Evolutionary conservation across 768 basidiomycete species (phyloP), one percentile per base, ranked within the genome.

Genomic region (Leccinum variicolor): DNA sequence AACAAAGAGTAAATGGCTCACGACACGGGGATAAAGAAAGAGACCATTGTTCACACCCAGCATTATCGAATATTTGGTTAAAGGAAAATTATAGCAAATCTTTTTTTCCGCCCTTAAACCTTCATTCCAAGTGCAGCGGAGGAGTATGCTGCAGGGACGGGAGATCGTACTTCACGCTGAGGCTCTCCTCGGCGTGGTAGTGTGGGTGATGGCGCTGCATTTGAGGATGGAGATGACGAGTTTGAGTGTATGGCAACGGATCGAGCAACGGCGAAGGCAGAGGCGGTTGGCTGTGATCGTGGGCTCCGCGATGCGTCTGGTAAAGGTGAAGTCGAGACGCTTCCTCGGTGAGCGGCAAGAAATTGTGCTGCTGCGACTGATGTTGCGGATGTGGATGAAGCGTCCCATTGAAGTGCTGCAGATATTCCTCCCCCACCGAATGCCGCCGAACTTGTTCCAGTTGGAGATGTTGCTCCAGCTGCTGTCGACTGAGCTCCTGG

Each of bases 51-150:
- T 62, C 64, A 47, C 56, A 56, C 33, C 59, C 51, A 41, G 21
- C 43, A 70, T 70, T 70, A 70, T 64, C 66, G 57, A 54, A 49
- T 3, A 53, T 26, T 62, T 39, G 63, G 70, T 64, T 70, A 72
- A 65, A 72, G 7, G 41, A 43, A 50, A 57, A 63, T 57, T 62
- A 63, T 55, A 34, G 29, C 31, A 29, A 21, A 61, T 26, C 31
- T 57, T 54, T 56, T 59, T 60, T 58, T 57, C 50, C 50, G 4
- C 48, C 11, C 31, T 56, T 39, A 77, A 6, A 75, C 79, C 62
- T 76, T 80, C 79, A 81, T 77, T 77, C 79, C 79, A 75, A 78
- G 66, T 63, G 75, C 71, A 76, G 76, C 65, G 74, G 79, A 29
- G 74, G 80, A 51, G 77, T 79, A 77, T 60, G 66, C 52, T 56